A percentile compares a stretch with the other conserved stretches of the same genome.
Evolutionary conservation across 1,284 basidiomycete genomes (phyloP).

Genomic region (Marasmius sp.): DNA sequence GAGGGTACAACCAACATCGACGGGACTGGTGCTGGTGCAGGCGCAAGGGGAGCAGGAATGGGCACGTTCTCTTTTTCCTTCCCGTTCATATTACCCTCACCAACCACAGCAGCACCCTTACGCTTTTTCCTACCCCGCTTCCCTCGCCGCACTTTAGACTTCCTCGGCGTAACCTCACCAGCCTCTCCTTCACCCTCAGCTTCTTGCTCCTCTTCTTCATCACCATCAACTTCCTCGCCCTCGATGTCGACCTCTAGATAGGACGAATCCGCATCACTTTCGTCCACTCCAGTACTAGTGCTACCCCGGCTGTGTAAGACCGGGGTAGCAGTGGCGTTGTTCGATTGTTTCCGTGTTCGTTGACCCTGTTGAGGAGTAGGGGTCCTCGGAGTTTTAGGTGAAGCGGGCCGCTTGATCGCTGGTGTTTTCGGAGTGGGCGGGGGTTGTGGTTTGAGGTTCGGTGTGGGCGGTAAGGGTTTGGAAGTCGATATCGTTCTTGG

Average conservation of each 20-base stretch:
- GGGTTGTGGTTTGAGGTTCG: not conserved
- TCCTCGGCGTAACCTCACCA: constrained; percentile 18
- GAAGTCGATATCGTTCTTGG: not conserved
- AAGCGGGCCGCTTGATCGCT: not conserved
- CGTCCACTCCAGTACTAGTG: not conserved
- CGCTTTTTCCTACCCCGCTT: constrained; percentile 48
- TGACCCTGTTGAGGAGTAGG: not conserved
- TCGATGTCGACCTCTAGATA: constrained; percentile 45
- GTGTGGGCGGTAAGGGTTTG: not conserved
- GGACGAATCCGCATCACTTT: not conserved
- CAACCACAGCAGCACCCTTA: constrained; percentile 29
- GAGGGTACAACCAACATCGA: constrained; percentile 31
- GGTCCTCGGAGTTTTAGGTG: not conserved
- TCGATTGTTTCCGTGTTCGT: constrained; percentile 1
- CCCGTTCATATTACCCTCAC: constrained; percentile 31
- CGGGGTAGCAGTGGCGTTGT: not conserved
- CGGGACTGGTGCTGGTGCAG: constrained; percentile 9
- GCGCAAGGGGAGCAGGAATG: constrained; percentile 3
- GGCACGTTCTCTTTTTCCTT: constrained; percentile 14
- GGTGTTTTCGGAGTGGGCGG: not conserved
- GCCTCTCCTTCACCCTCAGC: constrained; percentile 55
- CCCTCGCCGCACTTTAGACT: constrained; percentile 23
- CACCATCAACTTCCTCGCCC: constrained; percentile 38
- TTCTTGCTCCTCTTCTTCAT: constrained; percentile 57
- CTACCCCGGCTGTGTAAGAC: not conserved